Percentiles rank a stretch among this genome's conserved stretches.
These are phyloP conservation scores for Suillus plorans DNA, from an alignment of 768 basidiomycete species.

Conservation along the genomic window DNA sequence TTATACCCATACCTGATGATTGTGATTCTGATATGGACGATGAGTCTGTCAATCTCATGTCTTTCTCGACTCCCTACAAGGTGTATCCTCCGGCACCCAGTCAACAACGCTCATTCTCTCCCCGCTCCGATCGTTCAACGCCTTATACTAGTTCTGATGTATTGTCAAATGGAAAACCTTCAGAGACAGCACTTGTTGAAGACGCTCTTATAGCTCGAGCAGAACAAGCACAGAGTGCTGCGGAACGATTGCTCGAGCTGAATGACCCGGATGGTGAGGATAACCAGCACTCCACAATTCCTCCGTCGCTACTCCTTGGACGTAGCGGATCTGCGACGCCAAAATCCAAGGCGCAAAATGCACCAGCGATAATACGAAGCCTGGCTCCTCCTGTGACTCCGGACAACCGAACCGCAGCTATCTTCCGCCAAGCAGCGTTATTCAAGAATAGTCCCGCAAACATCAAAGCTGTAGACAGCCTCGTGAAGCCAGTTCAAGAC, in stretches of 20 bases:
- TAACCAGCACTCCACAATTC: slow-evolving; percentile 51
- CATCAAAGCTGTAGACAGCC: slow-evolving; percentile 47
- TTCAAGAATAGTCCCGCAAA: slow-evolving; percentile 81
- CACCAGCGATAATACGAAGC: slow-evolving; percentile 33
- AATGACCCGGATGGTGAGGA: slow-evolving; percentile 75
- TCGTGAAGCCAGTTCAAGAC: slow-evolving; percentile 70
- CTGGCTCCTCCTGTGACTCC: slow-evolving; percentile 61
- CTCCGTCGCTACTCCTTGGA: slow-evolving; percentile 49
- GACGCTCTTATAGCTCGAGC: slow-evolving; percentile 86
- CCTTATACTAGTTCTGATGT: slow-evolving; percentile 56
- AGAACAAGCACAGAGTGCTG: slow-evolving; percentile 92
- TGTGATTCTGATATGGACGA: slow-evolving; percentile 68
- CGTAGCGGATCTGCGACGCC: slow-evolving; percentile 37
- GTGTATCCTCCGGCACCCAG: slow-evolving; percentile 40
- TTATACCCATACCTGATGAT: slow-evolving; percentile 74
- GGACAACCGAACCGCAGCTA: slow-evolving; percentile 50
- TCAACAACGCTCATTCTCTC: slow-evolving; percentile 51
- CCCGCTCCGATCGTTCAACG: slow-evolving; percentile 50
- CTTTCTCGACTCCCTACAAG: slow-evolving; percentile 71
- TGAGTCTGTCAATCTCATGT: slow-evolving; percentile 58
- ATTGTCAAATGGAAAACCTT: slow-evolving; percentile 49
- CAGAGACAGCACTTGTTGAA: slow-evolving; percentile 59
- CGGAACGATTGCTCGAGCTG: slow-evolving; percentile 82
- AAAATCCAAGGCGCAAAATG: slow-evolving; percentile 37
- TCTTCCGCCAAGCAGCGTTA: slow-evolving; percentile 73